A percentile compares a stretch with the other conserved stretches of the same genome.
phyloP scores from a whole-genome alignment of 345 rosid genomes.

The Salix suchowensis region DNA sequence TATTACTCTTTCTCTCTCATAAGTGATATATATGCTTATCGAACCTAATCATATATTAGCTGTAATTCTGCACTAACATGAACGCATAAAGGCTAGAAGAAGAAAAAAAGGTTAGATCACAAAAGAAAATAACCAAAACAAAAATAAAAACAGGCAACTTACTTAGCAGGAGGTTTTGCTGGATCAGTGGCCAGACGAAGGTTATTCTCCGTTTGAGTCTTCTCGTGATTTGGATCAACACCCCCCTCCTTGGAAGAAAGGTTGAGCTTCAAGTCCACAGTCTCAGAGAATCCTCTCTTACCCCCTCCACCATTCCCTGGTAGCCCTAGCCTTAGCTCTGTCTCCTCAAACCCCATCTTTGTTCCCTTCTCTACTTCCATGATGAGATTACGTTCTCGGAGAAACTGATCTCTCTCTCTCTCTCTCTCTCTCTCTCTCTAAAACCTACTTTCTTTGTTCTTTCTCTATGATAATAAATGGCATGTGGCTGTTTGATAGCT shows the following conservation, averaged over 20 bases:
- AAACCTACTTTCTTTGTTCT: not conserved
- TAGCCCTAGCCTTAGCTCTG: slow-evolving; percentile 79
- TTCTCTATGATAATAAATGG: not conserved
- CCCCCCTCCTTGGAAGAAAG: slow-evolving; percentile 35
- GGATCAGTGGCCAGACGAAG: slow-evolving; percentile 44
- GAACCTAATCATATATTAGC: not conserved
- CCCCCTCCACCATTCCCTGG: slow-evolving; percentile 42
- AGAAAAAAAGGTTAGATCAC: not conserved
- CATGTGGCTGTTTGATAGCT: not conserved
- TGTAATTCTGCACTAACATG: not conserved
- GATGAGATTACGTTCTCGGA: not conserved
- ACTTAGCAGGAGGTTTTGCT: slow-evolving; percentile 78
- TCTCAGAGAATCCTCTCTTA: slow-evolving; percentile 66
- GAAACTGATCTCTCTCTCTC: not conserved
- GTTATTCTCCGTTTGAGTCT: slow-evolving; percentile 18
- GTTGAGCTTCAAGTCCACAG: slow-evolving; percentile 75
- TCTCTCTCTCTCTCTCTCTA: not conserved
- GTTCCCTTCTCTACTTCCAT: slow-evolving; percentile 30
- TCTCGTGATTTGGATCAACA: slow-evolving; percentile 13
- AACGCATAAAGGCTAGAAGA: not conserved
- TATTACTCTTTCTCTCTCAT: not conserved
- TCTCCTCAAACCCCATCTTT: slow-evolving; percentile 54
- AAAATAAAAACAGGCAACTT: slow-evolving; percentile 1
- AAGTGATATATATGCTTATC: not conserved
- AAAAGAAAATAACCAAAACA: not conserved